Conservation (phyloP, 2,329 filamentous ascomycete species). For the Colletotrichum orchidophilum region DNA sequence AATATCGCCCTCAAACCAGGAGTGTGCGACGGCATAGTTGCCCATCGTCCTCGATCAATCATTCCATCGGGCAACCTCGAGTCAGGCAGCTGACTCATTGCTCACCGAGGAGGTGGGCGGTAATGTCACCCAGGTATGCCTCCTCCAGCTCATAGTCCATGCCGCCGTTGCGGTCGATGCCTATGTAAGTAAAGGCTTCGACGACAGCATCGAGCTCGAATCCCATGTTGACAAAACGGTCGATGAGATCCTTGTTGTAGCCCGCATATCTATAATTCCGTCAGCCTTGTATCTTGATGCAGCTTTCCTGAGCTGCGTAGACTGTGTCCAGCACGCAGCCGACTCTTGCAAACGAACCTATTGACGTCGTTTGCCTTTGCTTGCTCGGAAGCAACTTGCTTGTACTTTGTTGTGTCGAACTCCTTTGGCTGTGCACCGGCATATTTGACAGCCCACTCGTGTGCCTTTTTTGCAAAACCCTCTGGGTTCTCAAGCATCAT, state of each 20-base stretch:
- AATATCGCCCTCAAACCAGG: background rate
- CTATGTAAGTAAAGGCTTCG: conserved; percentile 81
- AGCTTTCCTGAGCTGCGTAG: background rate
- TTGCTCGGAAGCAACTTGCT: conserved; percentile 61
- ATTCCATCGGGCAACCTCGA: background rate
- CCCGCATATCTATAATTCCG: conserved; percentile 75
- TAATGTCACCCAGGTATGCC: conserved; percentile 90
- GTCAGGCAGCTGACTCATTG: conserved; percentile 49
- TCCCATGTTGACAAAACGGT: conserved; percentile 89
- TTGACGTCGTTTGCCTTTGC: conserved; percentile 65
- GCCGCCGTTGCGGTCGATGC: conserved; percentile 81
- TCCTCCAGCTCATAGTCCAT: conserved; percentile 89
- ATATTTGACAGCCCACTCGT: conserved; percentile 89
- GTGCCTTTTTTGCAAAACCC: conserved; percentile 81
- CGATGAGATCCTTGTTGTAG: conserved; percentile 85
- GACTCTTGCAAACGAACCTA: conserved; percentile 38
- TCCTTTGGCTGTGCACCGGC: conserved; percentile 74
- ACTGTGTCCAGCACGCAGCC: background rate
- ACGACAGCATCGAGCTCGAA: conserved; percentile 91
- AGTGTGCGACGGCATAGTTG: background rate
- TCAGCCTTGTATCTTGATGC: background rate
- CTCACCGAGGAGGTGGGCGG: conserved; percentile 84
- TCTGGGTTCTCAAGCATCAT: conserved; percentile 86
- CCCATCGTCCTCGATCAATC: background rate
- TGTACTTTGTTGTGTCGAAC: conserved; percentile 46